These are phyloP conservation scores for Neofusicoccum sp. DNA, from an alignment of 2,329 filamentous ascomycete genomes.

Conservation along the genomic window DNA sequence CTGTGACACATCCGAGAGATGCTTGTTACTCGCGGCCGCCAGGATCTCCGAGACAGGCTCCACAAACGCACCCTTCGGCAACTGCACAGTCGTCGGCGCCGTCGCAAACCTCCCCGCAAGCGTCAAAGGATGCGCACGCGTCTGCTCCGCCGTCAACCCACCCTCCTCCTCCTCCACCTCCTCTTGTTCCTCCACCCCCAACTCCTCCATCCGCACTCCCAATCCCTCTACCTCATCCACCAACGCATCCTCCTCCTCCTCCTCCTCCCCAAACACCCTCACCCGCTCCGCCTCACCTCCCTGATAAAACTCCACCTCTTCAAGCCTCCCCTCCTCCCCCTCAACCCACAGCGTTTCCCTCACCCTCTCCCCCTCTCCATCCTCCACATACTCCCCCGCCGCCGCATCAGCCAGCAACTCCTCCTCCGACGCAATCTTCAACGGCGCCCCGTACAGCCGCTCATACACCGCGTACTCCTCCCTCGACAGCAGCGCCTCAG, in stretches of 20 bases:
- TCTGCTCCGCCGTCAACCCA: conserved; percentile 20
- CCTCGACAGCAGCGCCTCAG: conserved; percentile 65
- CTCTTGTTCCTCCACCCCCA: conserved; percentile 28
- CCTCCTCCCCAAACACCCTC: conserved; percentile 36
- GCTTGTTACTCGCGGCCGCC: conserved; percentile 62
- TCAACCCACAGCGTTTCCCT: conserved; percentile 51
- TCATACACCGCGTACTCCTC: conserved; percentile 75
- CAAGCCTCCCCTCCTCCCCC: conserved; percentile 56
- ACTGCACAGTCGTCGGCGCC: conserved; percentile 68
- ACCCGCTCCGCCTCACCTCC: conserved; percentile 28
- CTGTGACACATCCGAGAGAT: conserved; percentile 71
- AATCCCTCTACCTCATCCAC: conserved; percentile 35
- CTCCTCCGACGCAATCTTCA: conserved; percentile 61
- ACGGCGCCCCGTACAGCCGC: conserved; percentile 74
- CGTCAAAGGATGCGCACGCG: conserved; percentile 72
- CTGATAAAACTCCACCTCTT: conserved; percentile 57
- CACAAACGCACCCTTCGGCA: conserved; percentile 69
- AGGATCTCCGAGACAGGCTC: conserved; percentile 69
- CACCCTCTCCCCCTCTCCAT: conserved; percentile 48
- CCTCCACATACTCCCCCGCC: conserved; percentile 30
- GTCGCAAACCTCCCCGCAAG: conserved; percentile 71
- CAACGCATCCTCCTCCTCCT: conserved; percentile 34
- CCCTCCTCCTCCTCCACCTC: conserved; percentile 29
- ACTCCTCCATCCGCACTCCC: conserved; percentile 29
- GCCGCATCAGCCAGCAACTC: conserved; percentile 25